Evolutionary conservation across 176 grass and related monocot genomes (phyloP), one percentile per base, ranked within the genome.

Genomic region (Raddia distichophylla): DNA sequence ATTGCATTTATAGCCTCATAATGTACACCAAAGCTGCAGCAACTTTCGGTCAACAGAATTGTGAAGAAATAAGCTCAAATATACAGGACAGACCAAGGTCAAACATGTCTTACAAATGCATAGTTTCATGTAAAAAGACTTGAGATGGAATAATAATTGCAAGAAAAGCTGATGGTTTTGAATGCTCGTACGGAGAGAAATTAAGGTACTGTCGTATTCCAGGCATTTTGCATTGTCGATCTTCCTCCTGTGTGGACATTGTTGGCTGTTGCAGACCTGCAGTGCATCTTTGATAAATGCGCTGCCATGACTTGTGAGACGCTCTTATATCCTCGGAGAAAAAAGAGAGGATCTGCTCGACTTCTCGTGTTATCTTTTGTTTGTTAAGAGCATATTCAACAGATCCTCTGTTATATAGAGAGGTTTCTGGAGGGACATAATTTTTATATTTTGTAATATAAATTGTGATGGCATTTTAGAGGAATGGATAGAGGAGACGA

Each of bases 1-100:
- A 77, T 90, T 82, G 73, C 78, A 66, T 72, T 73, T n/a, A 51
- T 64, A 81, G 49, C 37, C 59, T 49, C 48, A 71, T 5, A 75
- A 75, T 67, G 76, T 84, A 75, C 61, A 79, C 37, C 13, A 48
- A 80, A 65, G 47, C 20, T 62, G 66, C 57, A 10, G 18, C 17
- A 60, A 33, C 58, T 58, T 72, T 51, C 4, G 33, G 40, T 34
- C 3, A 18, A 52, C 59, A 32, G 27, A 18, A 20, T 6, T 22
- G 1, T 62, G 17, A 18, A 8, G 27, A 73, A 73, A 72, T 76
- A 73, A 73, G 33, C 52, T 19, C 11, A 27, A 8, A 64, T 48
- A 46, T 62, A 68, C 32, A 69, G 27, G 60, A 51, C 0, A 4
- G 35, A 14, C 12, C 49, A 10, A 8, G 73, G 19, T 69, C 7